phyloP scores from a whole-genome alignment of 2,329 filamentous ascomycete genomes.

The Arthroderma uncinatum region DNA sequence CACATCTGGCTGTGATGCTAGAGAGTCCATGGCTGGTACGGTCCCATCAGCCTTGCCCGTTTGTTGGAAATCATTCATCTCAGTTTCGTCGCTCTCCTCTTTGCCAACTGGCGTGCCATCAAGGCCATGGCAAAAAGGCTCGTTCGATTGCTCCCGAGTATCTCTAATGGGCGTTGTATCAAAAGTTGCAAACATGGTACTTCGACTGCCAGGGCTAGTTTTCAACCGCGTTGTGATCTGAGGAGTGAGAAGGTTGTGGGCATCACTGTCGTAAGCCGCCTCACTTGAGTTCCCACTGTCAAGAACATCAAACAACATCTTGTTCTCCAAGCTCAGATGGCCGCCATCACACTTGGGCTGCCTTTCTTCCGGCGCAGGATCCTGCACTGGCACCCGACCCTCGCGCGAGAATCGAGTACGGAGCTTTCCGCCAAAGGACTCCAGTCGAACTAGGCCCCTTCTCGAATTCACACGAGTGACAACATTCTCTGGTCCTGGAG shows the following conservation, averaged over 20 bases:
- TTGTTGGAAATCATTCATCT: background rate
- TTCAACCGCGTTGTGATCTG: slow-evolving; percentile 17
- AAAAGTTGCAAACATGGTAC: background rate
- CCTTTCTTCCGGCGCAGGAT: slow-evolving; percentile 4
- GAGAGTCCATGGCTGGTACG: background rate
- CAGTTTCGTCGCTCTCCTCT: background rate
- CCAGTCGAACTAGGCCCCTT: slow-evolving; percentile 6
- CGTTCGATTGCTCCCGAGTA: background rate
- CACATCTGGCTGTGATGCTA: background rate
- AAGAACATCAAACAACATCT: slow-evolving; percentile 16
- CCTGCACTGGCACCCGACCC: slow-evolving; percentile 15
- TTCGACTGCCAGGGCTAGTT: slow-evolving; percentile 7
- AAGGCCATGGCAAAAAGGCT: background rate
- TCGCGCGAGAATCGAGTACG: slow-evolving; percentile 28
- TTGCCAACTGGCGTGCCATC: background rate
- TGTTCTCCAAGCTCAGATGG: background rate
- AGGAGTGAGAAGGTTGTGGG: slow-evolving; percentile 29
- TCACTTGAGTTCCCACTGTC: slow-evolving; percentile 30
- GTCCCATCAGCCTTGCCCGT: too few relatives aligned
- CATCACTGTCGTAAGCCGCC: slow-evolving; percentile 34
- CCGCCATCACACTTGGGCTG: slow-evolving; percentile 10
- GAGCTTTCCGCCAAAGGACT: slow-evolving; percentile 20
- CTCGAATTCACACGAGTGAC: background rate
- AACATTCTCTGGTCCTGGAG: background rate
- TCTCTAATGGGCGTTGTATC: background rate